A percentile compares a stretch with the other conserved stretches of the same genome.
These are phyloP conservation scores for Dipodascus albidus DNA, from an alignment of 805 yeast species.

Conservation along the genomic window DNA sequence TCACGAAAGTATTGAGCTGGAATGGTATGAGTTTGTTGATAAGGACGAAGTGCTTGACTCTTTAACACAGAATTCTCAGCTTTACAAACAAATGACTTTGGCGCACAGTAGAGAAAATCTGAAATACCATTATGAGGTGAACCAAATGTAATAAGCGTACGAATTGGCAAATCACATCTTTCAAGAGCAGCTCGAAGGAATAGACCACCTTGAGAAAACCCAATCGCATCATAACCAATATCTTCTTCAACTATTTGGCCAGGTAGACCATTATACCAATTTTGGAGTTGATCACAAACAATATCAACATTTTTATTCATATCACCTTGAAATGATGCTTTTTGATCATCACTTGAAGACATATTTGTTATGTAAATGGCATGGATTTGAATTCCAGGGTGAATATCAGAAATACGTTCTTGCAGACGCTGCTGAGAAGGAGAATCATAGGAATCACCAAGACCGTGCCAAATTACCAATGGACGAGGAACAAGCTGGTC, in stretches of 20 bases:
- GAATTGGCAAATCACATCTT: conserved; percentile 38
- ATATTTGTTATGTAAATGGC: conserved; percentile 39
- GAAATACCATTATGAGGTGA: conserved; percentile 71
- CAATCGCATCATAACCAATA: conserved; percentile 59
- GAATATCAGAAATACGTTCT: conserved; percentile 24
- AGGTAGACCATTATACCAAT: background rate
- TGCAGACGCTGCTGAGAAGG: conserved; percentile 40
- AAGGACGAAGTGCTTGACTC: conserved; percentile 46
- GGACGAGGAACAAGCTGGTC: conserved; percentile 32
- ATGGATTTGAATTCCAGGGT: conserved; percentile 36
- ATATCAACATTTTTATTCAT: conserved; percentile 40
- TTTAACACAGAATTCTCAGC: conserved; percentile 42
- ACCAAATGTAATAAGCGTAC: conserved; percentile 59
- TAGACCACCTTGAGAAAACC: conserved; percentile 80
- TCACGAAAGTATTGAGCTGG: conserved; percentile 75
- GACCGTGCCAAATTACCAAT: conserved; percentile 74
- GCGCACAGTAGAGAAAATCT: conserved; percentile 52
- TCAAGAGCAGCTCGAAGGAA: conserved; percentile 59
- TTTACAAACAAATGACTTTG: conserved; percentile 48
- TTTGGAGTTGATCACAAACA: conserved; percentile 44
- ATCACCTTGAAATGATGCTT: conserved; percentile 47
- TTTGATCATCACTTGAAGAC: conserved; percentile 39
- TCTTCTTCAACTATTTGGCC: conserved; percentile 31
- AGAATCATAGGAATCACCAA: conserved; percentile 66
- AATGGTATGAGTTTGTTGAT: conserved; percentile 44